phyloP scores from a whole-genome alignment of 2,329 filamentous ascomycete genomes.

The Fusarium clavum region DNA sequence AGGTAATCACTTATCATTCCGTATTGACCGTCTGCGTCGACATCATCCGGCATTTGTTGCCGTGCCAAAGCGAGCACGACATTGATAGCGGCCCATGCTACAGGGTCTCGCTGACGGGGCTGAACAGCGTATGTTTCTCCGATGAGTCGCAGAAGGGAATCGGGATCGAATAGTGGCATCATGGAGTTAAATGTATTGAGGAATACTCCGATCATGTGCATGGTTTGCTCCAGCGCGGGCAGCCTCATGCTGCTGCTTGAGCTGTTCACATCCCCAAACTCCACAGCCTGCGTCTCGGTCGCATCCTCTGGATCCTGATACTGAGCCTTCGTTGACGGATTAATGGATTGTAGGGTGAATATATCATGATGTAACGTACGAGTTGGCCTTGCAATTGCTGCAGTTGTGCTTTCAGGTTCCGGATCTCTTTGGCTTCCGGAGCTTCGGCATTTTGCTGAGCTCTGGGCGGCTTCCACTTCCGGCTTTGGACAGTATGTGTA shows the following conservation, averaged over 20 bases:
- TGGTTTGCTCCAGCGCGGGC: not conserved
- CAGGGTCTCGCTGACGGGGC: not conserved
- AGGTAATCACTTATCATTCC: not conserved
- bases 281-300: fast-evolving
- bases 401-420: not conserved
- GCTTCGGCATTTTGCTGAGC: not conserved
- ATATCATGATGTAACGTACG: fast-evolving
- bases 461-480: slow-evolving; percentile 17
- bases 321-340: not conserved
- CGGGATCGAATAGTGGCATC: slow-evolving; percentile 4
- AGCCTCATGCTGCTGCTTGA: not conserved
- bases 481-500: not conserved
- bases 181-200: slow-evolving; percentile 4
- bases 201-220: slow-evolving; percentile 11
- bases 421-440: not conserved
- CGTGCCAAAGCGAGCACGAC: slow-evolving; percentile 10
- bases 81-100: slow-evolving; percentile 11
- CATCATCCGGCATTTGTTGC: not conserved
- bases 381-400: slow-evolving; percentile 1
- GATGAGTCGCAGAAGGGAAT: not conserved
- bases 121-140: slow-evolving; percentile 7
- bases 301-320: not conserved
- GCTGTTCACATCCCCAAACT: not conserved
- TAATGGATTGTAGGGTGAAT: not conserved
- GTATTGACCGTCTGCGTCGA: not conserved